Conservation (phyloP, 371 early-diverging fungal species). For the Mortierella polycephala region DNA sequence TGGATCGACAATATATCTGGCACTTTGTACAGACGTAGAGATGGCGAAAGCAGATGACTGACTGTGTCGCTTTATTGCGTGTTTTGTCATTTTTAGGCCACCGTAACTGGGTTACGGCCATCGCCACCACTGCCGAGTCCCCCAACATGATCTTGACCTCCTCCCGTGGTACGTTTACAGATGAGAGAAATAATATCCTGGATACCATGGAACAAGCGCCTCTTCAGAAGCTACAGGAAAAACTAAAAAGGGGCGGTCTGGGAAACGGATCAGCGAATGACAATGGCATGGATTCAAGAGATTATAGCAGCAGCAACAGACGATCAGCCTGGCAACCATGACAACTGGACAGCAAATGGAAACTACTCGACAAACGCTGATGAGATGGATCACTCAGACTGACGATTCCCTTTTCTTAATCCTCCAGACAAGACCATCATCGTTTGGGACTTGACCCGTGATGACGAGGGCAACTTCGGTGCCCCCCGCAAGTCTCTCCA, state of each 20-base stretch:
- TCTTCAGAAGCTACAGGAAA: background rate
- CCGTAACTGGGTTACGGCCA: constrained; percentile 89
- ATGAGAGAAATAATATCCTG: background rate
- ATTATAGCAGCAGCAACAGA: background rate
- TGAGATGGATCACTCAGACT: background rate
- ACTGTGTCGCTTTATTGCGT: background rate
- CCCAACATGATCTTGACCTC: constrained; percentile 93
- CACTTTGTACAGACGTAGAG: no score
- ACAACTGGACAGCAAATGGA: background rate
- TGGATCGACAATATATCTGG: no score
- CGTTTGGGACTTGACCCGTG: constrained; percentile 95
- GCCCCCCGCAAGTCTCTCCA: constrained; percentile 86
- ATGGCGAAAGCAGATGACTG: constrained; percentile 2
- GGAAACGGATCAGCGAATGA: no score
- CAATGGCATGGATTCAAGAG: no score
- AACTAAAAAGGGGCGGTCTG: no score
- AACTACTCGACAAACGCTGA: background rate
- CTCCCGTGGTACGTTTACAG: constrained; percentile 82
- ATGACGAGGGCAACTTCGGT: constrained; percentile 89
- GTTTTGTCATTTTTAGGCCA: constrained; percentile 66
- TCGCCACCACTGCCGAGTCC: constrained; percentile 92
- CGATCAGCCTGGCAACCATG: background rate
- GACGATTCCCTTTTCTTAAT: background rate
- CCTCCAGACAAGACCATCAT: constrained; percentile 92
- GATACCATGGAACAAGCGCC: background rate